Evolutionary conservation across 1,284 basidiomycete species (phyloP), one percentile per base, ranked within the genome.

Genomic region (Ceratobasidium sp.): DNA sequence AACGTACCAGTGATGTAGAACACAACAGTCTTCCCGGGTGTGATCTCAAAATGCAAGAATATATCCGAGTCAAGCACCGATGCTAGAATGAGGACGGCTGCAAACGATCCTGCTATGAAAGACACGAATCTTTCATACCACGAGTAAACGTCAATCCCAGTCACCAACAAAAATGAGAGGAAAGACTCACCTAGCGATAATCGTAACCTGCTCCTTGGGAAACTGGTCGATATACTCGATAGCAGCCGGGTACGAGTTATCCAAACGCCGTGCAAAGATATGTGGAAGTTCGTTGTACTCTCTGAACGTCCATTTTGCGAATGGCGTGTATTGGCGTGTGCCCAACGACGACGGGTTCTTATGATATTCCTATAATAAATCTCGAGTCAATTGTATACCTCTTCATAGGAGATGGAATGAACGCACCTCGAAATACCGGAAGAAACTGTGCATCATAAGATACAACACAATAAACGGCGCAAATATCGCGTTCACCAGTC

Each of bases 251-350:
- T 97, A 96, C 78, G 94, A 96, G 81, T 94, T 91, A 81, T 96
- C 92, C 69, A 98, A 88, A 71, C 97, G 89, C 59, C 95, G 88
- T 54, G 91, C 89, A 84, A 99, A 99, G 46, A 97, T 87, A 84
- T 99, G 97, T 0, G 96, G 95, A 4, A 99, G 88, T 84, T 99
- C 97, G 84, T 99, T 99, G 88, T 98, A 99, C 84, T 99, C 98
- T 79, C 98, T 90, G 83, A 99, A 99, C 84, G 98, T 99, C 98
- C 98, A 99, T 80, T 95, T 92, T 0, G 97, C 97, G 80, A 95
- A 96, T 1, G 93, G 93, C 0, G 97, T 99, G 83, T 99, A 99
- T 80, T 94, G 91, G 52, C 98, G 91, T 3, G 94, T 92, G 33
- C 96, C 94, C 66, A 99, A 95, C 0, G 94, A 93, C 0, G 97